Conservation (phyloP, 805 yeast species). For the Starmerella apicola region DNA sequence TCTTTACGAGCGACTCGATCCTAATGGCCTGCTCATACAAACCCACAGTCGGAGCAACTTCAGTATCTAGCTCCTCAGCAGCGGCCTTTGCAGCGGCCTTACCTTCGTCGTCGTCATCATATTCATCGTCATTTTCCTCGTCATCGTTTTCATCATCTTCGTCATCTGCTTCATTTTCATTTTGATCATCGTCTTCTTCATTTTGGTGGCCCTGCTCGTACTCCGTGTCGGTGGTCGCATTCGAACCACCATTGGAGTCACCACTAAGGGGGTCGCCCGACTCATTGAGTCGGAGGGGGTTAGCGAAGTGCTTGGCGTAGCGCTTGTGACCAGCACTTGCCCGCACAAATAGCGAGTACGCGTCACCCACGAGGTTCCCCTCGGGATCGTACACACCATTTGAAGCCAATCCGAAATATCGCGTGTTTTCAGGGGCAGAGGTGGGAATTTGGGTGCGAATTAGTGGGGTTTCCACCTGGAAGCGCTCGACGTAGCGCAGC, state of each 20-base stretch:
- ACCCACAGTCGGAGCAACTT: no score
- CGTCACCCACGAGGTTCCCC: constrained; percentile 9
- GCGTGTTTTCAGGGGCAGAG: no score
- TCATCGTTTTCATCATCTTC: not conserved
- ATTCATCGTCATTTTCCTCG: no score
- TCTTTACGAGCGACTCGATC: not conserved
- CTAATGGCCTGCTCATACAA: not conserved
- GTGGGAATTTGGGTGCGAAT: not conserved
- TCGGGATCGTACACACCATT: constrained; percentile 5
- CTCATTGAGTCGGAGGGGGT: not conserved
- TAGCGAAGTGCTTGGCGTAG: not conserved
- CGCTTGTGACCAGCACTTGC: not conserved
- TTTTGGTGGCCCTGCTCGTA: no score
- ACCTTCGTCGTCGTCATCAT: no score
- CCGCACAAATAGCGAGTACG: not conserved
- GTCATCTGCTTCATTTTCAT: not conserved
- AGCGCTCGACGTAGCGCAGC: constrained; percentile 2
- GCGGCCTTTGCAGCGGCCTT: no score
- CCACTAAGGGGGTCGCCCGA: no score
- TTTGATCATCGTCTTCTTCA: no score
- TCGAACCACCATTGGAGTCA: no score
- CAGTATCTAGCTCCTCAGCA: no score
- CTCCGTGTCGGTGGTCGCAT: no score
- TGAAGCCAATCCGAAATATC: constrained; percentile 13
- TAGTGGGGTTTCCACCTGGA: not conserved